Conservation (phyloP, 768 basidiomycete species). For the Termitomyces sp. region DNA sequence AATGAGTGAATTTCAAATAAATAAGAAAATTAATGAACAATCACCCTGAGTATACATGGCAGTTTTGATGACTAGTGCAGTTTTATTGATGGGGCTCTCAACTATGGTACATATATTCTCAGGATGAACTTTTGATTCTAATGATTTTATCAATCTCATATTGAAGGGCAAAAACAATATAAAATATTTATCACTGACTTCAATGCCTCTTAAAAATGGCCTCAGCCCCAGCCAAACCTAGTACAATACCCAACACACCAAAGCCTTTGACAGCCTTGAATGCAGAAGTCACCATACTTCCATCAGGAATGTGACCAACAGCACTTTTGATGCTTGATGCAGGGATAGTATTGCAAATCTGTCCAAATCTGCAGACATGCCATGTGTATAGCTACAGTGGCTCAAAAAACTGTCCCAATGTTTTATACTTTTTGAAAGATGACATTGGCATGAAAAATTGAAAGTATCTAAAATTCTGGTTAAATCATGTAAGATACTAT, state of each 20-base stretch:
- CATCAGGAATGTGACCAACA: not conserved
- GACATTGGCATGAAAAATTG: too few species aligned
- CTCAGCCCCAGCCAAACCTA: constrained; percentile 1
- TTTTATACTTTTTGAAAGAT: too few species aligned
- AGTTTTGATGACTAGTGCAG: too few species aligned
- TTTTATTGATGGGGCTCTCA: too few species aligned
- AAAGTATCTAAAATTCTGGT: too few species aligned
- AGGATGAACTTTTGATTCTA: constrained; percentile 1
- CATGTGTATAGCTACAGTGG: too few species aligned
- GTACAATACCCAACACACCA: not conserved
- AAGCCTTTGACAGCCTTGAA: constrained; percentile 6
- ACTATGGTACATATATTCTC: not conserved
- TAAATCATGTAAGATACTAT: too few species aligned
- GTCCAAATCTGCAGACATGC: not conserved
- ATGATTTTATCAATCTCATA: not conserved
- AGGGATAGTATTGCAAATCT: constrained; percentile 1
- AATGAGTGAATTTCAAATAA: too few species aligned
- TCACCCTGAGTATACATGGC: too few species aligned
- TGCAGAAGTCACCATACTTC: constrained; percentile 1
- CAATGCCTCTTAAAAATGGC: not conserved
- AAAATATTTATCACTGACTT: not conserved
- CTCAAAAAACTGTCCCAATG: too few species aligned
- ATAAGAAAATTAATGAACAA: too few species aligned
- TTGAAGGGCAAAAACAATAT: too few species aligned
- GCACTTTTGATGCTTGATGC: not conserved